Conservation (phyloP, 306 rosid species). For the Prunus campanulata region DNA sequence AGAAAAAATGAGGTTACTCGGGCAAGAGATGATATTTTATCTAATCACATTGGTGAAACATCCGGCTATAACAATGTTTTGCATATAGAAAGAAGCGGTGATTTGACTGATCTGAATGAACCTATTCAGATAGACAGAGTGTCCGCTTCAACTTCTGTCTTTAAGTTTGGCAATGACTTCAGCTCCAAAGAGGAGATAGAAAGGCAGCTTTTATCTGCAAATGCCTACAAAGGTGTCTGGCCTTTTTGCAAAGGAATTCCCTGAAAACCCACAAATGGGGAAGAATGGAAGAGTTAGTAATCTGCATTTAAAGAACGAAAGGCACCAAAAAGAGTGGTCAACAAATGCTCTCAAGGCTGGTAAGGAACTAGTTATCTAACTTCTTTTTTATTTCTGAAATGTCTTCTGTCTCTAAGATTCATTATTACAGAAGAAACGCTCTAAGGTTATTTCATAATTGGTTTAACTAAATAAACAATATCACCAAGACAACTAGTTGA, state of each 20-base stretch:
- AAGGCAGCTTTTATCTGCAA: conserved; percentile 10
- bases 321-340: conserved; percentile 1
- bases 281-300: conserved; percentile 1
- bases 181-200: conserved; percentile 3
- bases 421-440: too few species aligned
- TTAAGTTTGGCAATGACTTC: not conserved
- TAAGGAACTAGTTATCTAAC: not conserved
- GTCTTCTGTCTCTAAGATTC: too few species aligned
- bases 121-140: conserved; percentile 23
- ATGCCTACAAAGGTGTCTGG: conserved; percentile 12
- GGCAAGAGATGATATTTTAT: not conserved
- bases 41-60: not conserved
- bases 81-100: conserved; percentile 5
- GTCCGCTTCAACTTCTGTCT: conserved; percentile 8
- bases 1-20: too few species aligned
- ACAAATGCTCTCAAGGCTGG: conserved; percentile 15
- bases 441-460: too few species aligned
- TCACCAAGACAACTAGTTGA: too few species aligned
- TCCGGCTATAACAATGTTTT: not conserved
- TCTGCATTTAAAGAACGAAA: conserved; percentile 5
- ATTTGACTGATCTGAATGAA: conserved; percentile 23
- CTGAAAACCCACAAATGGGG: not conserved
- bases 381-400: not conserved
- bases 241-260: conserved; percentile 18
- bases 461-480: too few species aligned